Evolutionary conservation across 2,329 filamentous ascomycete species (phyloP).

Genomic region (Raffaelea albimanens): DNA sequence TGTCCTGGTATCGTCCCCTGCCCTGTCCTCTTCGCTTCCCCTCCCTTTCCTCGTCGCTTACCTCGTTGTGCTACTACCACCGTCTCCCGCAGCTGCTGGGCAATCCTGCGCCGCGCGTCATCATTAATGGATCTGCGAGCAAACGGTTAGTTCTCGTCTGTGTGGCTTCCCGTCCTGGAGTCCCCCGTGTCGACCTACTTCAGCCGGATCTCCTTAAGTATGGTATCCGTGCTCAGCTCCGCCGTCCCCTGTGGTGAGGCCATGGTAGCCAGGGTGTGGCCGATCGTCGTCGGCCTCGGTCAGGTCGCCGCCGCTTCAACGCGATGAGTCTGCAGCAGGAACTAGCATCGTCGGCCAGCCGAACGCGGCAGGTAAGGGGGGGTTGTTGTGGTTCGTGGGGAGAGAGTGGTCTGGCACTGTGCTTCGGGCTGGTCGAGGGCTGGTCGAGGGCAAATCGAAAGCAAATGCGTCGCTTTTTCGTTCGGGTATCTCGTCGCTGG

Average conservation of each 20-base stretch:
- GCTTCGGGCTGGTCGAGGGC: too few species aligned
- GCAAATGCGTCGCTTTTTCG: too few species aligned
- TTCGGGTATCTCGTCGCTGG: too few species aligned
- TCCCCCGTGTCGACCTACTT: constrained; percentile 27
- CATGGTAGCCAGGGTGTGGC: constrained; percentile 9
- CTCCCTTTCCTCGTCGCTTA: constrained; percentile 17
- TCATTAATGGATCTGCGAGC: constrained; percentile 22
- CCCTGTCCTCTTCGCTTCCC: too few species aligned
- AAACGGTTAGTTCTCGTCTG: constrained; percentile 1
- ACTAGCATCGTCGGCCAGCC: constrained; percentile 11
- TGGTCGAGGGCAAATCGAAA: too few species aligned
- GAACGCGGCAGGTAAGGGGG: background rate
- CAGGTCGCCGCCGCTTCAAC: constrained; percentile 11
- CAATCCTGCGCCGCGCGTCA: constrained; percentile 44
- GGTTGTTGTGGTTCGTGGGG: background rate
- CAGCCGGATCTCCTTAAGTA: constrained; percentile 46
- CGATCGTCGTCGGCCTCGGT: constrained; percentile 12
- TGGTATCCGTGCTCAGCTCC: constrained; percentile 44
- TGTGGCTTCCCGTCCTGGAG: too few species aligned
- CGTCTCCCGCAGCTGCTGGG: constrained; percentile 44
- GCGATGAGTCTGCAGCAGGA: constrained; percentile 8
- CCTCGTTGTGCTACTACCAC: constrained; percentile 47
- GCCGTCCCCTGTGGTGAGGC: constrained; percentile 26
- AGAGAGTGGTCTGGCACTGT: too few species aligned
- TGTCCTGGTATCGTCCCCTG: background rate